These are phyloP conservation scores for Helotiales sp. DNA, from an alignment of 2,329 filamentous ascomycete species.

Conservation along the genomic window DNA sequence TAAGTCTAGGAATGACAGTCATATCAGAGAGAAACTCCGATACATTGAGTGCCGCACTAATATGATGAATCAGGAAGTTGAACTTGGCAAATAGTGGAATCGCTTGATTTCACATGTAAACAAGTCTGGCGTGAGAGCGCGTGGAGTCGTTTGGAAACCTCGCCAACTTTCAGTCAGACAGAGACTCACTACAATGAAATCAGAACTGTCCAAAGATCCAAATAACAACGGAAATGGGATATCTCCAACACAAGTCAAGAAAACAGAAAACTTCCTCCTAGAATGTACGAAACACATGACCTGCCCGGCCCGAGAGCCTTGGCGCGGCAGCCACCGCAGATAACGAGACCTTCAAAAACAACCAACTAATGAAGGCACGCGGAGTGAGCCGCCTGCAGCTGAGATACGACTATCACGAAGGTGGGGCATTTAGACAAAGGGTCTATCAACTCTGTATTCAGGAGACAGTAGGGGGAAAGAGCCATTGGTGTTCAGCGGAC, in stretches of 20 bases:
- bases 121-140: no score
- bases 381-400: conserved; percentile 10
- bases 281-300: not conserved
- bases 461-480: not conserved
- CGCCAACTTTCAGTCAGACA: no score
- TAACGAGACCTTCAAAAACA: not conserved
- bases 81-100: no score
- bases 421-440: not conserved
- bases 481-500: not conserved
- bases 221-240: no score
- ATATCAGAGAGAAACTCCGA: no score
- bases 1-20: no score
- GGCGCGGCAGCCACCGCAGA: conserved; percentile 1
- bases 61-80: no score
- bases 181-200: no score
- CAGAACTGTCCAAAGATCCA: no score
- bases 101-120: no score
- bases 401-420: conserved; percentile 11
- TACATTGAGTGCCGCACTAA: no score
- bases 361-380: not conserved
- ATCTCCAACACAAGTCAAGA: not conserved
- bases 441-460: not conserved
- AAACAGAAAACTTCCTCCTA: not conserved
- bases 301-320: conserved; percentile 5
- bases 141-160: no score